Evolutionary conservation across 1,139 yeast species (phyloP).

Genomic region (Lodderomyces theae): DNA sequence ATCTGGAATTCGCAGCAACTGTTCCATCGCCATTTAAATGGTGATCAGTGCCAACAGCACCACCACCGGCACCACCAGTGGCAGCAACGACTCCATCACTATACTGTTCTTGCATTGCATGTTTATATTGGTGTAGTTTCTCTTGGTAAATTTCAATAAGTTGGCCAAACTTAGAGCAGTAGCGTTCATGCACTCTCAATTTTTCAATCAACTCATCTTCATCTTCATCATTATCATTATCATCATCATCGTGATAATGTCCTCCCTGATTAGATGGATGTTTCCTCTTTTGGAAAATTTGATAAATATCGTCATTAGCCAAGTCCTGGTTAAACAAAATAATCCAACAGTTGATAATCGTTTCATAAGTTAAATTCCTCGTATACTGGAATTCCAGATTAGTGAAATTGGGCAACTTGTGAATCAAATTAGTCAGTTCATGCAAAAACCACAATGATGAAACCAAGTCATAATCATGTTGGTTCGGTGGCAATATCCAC

Average conservation of each 20-base stretch:
- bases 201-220: conserved; percentile 42
- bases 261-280: background rate
- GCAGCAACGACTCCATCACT: background rate
- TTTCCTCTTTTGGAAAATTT: conserved; percentile 3
- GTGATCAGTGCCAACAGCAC: background rate
- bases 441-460: conserved; percentile 68
- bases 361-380: conserved; percentile 72
- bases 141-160: conserved; percentile 48
- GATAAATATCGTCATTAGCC: conserved; percentile 12
- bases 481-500: conserved; percentile 81
- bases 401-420: conserved; percentile 69
- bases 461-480: conserved; percentile 43
- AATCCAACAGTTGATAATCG: conserved; percentile 74
- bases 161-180: conserved; percentile 42
- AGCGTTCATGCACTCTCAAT: conserved; percentile 57
- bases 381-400: conserved; percentile 73
- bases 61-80: background rate
- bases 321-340: conserved; percentile 47
- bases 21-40: conserved; percentile 6
- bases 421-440: conserved; percentile 61
- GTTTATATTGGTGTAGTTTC: conserved; percentile 21
- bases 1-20: conserved; percentile 16
- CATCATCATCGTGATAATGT: conserved; percentile 11
- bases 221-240: conserved; percentile 27
- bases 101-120: background rate